Evolutionary conservation across 768 basidiomycete species (phyloP).

Genomic region (Tremella yokohamensis): DNA sequence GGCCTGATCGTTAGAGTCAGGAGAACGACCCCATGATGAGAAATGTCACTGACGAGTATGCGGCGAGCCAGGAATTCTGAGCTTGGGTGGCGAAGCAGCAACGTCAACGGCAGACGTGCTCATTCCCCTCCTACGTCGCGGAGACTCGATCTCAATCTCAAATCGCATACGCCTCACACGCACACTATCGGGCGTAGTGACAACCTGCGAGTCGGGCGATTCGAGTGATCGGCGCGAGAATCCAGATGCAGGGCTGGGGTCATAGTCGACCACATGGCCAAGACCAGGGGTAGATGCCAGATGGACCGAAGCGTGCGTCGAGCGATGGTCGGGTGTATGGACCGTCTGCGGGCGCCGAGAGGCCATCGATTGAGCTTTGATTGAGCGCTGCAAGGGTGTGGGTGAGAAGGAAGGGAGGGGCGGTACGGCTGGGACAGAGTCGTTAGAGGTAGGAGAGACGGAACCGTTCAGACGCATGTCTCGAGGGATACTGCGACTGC

Average conservation of each 20-base stretch:
- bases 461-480: slow-evolving; percentile 20
- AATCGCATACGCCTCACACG: slow-evolving; percentile 2
- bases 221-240: too few relatives aligned
- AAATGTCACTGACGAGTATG: slow-evolving; percentile 1
- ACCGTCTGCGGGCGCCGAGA: not conserved
- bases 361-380: not conserved
- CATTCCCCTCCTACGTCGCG: slow-evolving; percentile 9
- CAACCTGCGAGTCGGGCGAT: not conserved
- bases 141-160: slow-evolving; percentile 12
- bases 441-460: slow-evolving; percentile 11
- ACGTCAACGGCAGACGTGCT: not conserved
- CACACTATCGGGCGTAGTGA: slow-evolving; percentile 3
- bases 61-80: not conserved
- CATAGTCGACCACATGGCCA: too few relatives aligned
- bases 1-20: slow-evolving; percentile 5
- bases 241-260: too few relatives aligned
- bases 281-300: not conserved
- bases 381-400: slow-evolving; percentile 4
- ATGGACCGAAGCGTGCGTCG: slow-evolving; percentile 2
- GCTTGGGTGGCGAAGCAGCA: not conserved
- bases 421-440: not conserved
- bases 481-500: slow-evolving; percentile 19
- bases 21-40: not conserved
- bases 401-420: not conserved
- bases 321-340: slow-evolving; percentile 1